These are phyloP conservation scores for Sarocladium strictum DNA, from an alignment of 2,329 filamentous ascomycete species.

Conservation along the genomic window DNA sequence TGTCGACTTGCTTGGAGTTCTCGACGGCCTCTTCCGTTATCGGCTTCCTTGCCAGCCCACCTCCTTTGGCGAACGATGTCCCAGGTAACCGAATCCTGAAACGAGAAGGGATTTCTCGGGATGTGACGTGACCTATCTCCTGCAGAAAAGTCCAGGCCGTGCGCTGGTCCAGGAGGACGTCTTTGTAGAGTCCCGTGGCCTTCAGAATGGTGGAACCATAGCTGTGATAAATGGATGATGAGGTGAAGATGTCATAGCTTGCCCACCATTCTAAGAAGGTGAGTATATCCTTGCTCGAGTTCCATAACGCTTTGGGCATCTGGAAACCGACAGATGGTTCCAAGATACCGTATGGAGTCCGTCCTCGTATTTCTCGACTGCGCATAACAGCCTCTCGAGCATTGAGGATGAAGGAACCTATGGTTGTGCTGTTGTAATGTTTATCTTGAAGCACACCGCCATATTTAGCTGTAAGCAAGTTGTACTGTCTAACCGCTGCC, in stretches of 20 bases:
- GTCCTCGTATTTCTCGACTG: conserved; percentile 42
- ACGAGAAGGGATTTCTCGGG: conserved; percentile 63
- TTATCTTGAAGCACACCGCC: neutral
- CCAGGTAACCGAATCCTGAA: conserved; percentile 53
- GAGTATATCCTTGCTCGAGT: conserved; percentile 44
- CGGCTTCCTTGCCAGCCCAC: conserved; percentile 31
- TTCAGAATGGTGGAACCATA: conserved; percentile 61
- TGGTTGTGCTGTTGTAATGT: conserved; percentile 13
- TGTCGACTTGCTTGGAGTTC: conserved; percentile 34
- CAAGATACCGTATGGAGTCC: conserved; percentile 44
- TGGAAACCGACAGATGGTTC: conserved; percentile 21
- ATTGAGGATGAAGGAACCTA: conserved; percentile 42
- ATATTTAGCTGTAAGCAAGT: neutral
- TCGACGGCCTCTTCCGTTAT: conserved; percentile 21
- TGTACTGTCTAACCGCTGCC: conserved; percentile 26
- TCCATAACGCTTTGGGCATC: conserved; percentile 22
- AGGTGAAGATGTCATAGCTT: conserved; percentile 47
- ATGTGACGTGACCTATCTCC: conserved; percentile 65
- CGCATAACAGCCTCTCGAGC: conserved; percentile 44
- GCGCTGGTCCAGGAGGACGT: conserved; percentile 35
- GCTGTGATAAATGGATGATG: conserved; percentile 48
- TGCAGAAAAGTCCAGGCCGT: conserved; percentile 62
- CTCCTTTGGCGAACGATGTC: conserved; percentile 35
- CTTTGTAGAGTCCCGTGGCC: conserved; percentile 52
- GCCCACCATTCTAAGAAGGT: conserved; percentile 66